A percentile compares a stretch with the other conserved stretches of the same genome.
These are phyloP conservation scores for Cenococcum geophilum DNA, from an alignment of 495 filamentous ascomycete species.

Conservation along the genomic window DNA sequence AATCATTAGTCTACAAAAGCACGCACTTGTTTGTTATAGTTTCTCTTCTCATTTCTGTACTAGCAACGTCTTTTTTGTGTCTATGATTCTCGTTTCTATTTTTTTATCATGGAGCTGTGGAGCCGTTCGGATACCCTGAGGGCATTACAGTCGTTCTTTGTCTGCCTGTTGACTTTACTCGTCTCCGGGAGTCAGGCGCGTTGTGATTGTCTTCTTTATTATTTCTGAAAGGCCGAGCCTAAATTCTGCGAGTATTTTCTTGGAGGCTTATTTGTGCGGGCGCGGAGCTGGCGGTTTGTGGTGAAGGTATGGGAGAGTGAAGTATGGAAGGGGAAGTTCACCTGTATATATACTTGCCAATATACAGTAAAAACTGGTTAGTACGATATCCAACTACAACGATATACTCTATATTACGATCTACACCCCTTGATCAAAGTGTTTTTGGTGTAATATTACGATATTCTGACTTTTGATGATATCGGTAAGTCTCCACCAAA, in stretches of 20 bases:
- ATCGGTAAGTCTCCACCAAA: too few relatives aligned
- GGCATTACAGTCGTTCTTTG: neutral
- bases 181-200: neutral
- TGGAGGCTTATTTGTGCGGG: neutral
- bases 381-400: too few relatives aligned
- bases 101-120: constrained; percentile 5
- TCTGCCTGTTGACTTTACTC: neutral
- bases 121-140: constrained; percentile 8
- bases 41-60: neutral
- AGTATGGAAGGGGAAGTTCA: neutral
- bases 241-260: neutral
- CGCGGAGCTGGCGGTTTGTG: constrained; percentile 1
- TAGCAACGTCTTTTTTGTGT: neutral
- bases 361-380: too few relatives aligned
- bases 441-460: too few relatives aligned
- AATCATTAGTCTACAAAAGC: constrained; percentile 1
- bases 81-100: neutral
- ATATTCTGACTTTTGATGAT: too few relatives aligned
- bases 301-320: neutral
- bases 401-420: too few relatives aligned
- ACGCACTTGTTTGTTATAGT: neutral
- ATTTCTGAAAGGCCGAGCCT: constrained; percentile 6
- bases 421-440: too few relatives aligned
- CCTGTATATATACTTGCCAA: constrained; percentile 2
- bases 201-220: constrained; percentile 4